Evolutionary conservation across 768 basidiomycete species (phyloP), one percentile per base, ranked within the genome.

Genomic region (Obba rivulosa): DNA sequence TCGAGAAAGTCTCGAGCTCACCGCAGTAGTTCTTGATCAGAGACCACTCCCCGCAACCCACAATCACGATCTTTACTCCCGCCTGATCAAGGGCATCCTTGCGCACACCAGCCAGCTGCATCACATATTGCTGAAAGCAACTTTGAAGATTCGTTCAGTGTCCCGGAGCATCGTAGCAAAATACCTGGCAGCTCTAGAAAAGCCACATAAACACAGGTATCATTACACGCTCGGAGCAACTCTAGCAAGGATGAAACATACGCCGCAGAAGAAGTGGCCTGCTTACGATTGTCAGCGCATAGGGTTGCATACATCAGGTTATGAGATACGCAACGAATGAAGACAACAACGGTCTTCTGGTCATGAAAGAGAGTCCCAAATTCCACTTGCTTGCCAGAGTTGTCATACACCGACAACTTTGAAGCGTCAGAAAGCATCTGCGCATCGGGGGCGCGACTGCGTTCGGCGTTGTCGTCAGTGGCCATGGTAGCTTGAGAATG

Each of bases 221-320:
- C 8, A 23, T 51, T 16, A 3, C 13, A 34, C 8, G 8, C 8
- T 8, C 22, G 43, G 25, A 25, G 5, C 9, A n/a, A 50, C 28
- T 24, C 8, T 34, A 40, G n/a, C 31, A 40, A 1, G 36, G 17
- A 23, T 39, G 41, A 34, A 21, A 62, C 76, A 45, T 64, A 82
- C 80, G 16, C 80, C 80, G 52, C 83, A 83, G 56, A 81, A 81
- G 59, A 83, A 83, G 61, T 83, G 80, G 8, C 81, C 81, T 81
- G 39, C 34, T n/a, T 21, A 40, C 13, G 28, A 13, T 31, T 13
- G 28, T 31, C 28, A 31, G 28, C 5, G 28, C 28, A 13, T 7
- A 7, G 28, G 5, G 7, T 13, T 11, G 38, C 17, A 35, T 18
- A 14, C 8, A 24, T 17, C 20, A 14, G 39, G 23, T 22, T 25